Percentiles rank a stretch among this genome's conserved stretches.
phyloP scores from a whole-genome alignment of 805 yeast species.

The Yueomyces sp. region DNA sequence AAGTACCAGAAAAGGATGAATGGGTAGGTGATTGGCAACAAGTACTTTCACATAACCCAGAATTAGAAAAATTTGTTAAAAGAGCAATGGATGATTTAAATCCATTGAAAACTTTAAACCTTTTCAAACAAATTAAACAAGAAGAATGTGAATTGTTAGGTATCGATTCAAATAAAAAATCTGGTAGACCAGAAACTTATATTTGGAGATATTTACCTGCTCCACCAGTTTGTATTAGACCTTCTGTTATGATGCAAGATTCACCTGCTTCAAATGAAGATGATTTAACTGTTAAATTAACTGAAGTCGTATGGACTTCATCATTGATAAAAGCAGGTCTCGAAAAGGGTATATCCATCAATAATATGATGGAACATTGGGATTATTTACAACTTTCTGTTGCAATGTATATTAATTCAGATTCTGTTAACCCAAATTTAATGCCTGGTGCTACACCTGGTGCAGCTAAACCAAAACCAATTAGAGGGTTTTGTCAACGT shows the following conservation, averaged over 20 bases:
- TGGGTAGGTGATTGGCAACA: constrained; percentile 83
- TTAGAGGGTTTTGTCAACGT: constrained; percentile 93
- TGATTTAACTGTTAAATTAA: constrained; percentile 87
- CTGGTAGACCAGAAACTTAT: constrained; percentile 92
- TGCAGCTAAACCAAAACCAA: constrained; percentile 51
- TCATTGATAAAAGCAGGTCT: constrained; percentile 88
- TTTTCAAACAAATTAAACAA: constrained; percentile 77
- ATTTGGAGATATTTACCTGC: constrained; percentile 97
- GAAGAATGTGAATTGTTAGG: constrained; percentile 89
- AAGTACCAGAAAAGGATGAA: constrained; percentile 65
- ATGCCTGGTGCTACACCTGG: constrained; percentile 49
- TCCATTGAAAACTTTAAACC: constrained; percentile 75
- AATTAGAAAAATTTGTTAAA: constrained; percentile 72
- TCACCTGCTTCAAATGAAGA: constrained; percentile 88
- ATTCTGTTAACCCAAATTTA: constrained; percentile 72
- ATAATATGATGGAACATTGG: constrained; percentile 97
- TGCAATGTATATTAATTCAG: constrained; percentile 96
- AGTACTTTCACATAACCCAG: constrained; percentile 68
- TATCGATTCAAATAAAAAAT: constrained; percentile 60
- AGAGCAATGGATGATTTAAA: constrained; percentile 88
- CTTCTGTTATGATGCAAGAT: constrained; percentile 88
- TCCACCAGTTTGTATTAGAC: constrained; percentile 97
- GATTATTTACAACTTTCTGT: constrained; percentile 89
- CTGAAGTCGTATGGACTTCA: constrained; percentile 96
- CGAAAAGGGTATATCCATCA: constrained; percentile 86